Percentiles rank a stretch among this genome's conserved stretches.
These are phyloP conservation scores for Monosporascus ibericus DNA, from an alignment of 2,329 filamentous ascomycete genomes.

Conservation along the genomic window DNA sequence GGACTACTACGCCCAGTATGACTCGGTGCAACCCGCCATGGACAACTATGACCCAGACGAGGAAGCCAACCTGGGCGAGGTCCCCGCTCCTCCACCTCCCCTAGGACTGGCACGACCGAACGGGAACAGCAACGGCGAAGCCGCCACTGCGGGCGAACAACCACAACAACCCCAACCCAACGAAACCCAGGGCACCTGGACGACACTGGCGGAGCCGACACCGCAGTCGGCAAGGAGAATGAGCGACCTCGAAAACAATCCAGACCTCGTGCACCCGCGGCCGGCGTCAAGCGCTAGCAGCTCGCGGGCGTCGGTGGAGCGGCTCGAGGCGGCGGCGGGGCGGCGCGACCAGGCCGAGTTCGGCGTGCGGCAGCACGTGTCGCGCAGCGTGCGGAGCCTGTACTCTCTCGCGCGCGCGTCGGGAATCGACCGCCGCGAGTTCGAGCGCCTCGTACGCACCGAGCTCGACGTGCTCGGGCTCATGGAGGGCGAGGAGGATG, in stretches of 20 bases:
- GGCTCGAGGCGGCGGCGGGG: constrained; percentile 50
- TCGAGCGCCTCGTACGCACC: constrained; percentile 63
- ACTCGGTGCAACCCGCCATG: constrained; percentile 72
- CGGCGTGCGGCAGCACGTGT: constrained; percentile 73
- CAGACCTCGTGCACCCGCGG: constrained; percentile 42
- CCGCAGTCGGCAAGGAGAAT: constrained; percentile 10
- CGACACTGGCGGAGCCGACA: constrained; percentile 36
- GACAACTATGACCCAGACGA: constrained; percentile 79
- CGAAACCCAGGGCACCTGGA: constrained; percentile 37
- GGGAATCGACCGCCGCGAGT: constrained; percentile 70
- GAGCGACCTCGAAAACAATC: constrained; percentile 18
- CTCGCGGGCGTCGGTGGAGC: constrained; percentile 56
- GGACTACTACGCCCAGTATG: constrained; percentile 72
- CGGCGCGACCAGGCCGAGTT: constrained; percentile 60
- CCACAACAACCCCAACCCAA: constrained; percentile 21
- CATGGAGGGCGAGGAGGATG: constrained; percentile 41
- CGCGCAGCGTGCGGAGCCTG: constrained; percentile 69
- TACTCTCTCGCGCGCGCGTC: constrained; percentile 64
- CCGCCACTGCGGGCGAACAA: not conserved
- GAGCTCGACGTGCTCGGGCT: constrained; percentile 66
- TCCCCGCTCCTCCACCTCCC: constrained; percentile 22
- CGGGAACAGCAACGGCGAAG: constrained; percentile 14
- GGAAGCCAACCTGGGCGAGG: constrained; percentile 33
- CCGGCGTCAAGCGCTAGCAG: constrained; percentile 53
- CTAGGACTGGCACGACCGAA: constrained; percentile 23